Evolutionary conservation across 257 asterid species (phyloP).

Genomic region (Solanum virginianum): DNA sequence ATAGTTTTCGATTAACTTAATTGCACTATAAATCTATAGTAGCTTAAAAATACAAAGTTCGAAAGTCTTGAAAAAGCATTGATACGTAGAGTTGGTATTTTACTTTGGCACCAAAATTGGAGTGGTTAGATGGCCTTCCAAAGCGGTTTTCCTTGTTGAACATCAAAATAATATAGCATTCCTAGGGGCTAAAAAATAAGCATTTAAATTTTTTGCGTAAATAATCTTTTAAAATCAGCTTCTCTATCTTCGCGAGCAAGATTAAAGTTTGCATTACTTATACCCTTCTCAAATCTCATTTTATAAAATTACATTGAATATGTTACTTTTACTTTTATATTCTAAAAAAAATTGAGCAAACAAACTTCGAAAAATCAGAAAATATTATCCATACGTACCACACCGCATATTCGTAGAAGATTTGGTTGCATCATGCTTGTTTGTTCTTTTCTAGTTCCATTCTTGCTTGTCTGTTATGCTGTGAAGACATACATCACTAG

Average conservation of each 20-base stretch:
- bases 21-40: too few species aligned
- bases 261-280: too few species aligned
- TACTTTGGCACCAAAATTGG: not conserved
- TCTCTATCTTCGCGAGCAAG: not conserved
- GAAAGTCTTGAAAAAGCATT: too few species aligned
- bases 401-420: not conserved
- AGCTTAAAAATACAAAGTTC: too few species aligned
- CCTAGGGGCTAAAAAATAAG: not conserved
- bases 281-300: too few species aligned
- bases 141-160: not conserved
- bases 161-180: not conserved
- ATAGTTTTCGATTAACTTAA: too few species aligned
- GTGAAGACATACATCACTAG: not conserved
- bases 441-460: not conserved
- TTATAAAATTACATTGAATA: too few species aligned
- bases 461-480: not conserved
- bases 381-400: not conserved
- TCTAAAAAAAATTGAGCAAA: not conserved
- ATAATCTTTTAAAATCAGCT: too few species aligned
- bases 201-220: too few species aligned
- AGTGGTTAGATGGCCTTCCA: not conserved
- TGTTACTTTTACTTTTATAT: too few species aligned
- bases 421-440: not conserved
- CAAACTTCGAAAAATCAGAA: not conserved
- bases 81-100: not conserved